Base-by-base conservation (phyloP, 1,284 basidiomycete genomes). In the Ustilago bromivora region DNA sequence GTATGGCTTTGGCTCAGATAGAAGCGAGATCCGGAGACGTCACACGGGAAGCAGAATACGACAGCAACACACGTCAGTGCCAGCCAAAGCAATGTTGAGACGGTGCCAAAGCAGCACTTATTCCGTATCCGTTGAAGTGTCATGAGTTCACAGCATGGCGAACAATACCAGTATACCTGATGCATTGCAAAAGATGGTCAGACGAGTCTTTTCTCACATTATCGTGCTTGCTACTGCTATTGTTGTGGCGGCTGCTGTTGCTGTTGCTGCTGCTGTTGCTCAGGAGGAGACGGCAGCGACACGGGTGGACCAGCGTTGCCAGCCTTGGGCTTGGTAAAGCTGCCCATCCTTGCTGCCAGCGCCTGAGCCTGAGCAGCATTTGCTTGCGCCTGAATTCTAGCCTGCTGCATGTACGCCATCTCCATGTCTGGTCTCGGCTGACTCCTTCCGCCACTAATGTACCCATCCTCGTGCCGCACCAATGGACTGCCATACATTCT, bases 401-500 rank as follows among this genome's bases (percentile, higher is more conserved):
- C 76, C 51, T 74, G 71, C 49, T 78, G 76, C 52, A 78, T 56
- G 40, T 78, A 78, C 23, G 76, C 76, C 65, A 78, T 43, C 62
- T 78, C 76, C 71, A 78, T 71, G 40, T 80, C 78, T 2, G 77
- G 79, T 28, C 74, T 55, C 6, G 80, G 80, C 69, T 79, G 78
- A 31, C 71, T 75, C 17, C 80, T 54, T 13, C 80, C 80, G 40
- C 65, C 76, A 46, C 64, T 73, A 46, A 81, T 69, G 56, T 74
- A 80, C 3, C 78, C 76, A 52, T 81, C 75, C 46, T 78, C 76
- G 47, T 78, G 72, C 2, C 78, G 62, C 15, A 84, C 76, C 51
- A 81, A 52, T 12, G 83, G 82, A 61, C 82, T 83, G 36, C 80
- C 81, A 38, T 74, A 64, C 82, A 80, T 82, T 40, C 83, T 65